A percentile compares a stretch with the other conserved stretches of the same genome.
Evolutionary conservation across 306 rosid species (phyloP).

Genomic region (Quercus aquifolioides): DNA sequence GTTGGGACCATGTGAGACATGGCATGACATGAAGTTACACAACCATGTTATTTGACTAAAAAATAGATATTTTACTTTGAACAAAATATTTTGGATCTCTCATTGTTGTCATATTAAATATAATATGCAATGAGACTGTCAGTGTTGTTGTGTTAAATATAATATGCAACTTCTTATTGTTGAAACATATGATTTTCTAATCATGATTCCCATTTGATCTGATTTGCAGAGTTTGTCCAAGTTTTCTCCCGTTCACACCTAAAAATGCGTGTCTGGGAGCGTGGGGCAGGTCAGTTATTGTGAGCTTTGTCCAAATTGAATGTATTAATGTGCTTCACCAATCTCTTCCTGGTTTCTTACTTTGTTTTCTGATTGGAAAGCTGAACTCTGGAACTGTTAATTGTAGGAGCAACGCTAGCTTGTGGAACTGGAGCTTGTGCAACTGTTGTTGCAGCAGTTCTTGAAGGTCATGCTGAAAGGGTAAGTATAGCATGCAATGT

Average conservation of each 20-base stretch:
- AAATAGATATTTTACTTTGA: not conserved
- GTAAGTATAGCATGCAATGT: slow-evolving; percentile 38
- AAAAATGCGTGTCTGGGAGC: slow-evolving; percentile 99
- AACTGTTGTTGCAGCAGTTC: slow-evolving; percentile 85
- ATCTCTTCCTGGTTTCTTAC: not conserved
- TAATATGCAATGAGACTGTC: not conserved
- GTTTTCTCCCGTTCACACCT: slow-evolving; percentile 70
- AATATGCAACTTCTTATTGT: not conserved
- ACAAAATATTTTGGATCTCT: not conserved
- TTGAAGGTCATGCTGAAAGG: slow-evolving; percentile 83
- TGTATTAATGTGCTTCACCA: not conserved
- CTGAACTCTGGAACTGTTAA: slow-evolving; percentile 4
- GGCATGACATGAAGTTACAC: not conserved
- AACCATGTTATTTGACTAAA: not conserved
- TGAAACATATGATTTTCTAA: not conserved
- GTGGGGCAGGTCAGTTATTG: slow-evolving; percentile 80
- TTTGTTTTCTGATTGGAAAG: not conserved
- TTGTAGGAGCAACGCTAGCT: slow-evolving; percentile 86
- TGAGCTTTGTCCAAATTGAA: not conserved
- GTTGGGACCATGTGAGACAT: too few relatives aligned
- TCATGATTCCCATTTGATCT: slow-evolving; percentile 12
- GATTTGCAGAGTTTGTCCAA: slow-evolving; percentile 83
- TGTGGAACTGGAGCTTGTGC: slow-evolving; percentile 99
- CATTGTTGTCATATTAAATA: not conserved
- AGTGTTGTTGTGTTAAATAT: not conserved